Base-by-base conservation (phyloP, 257 asterid genomes). In the Echium plantagineum region DNA sequence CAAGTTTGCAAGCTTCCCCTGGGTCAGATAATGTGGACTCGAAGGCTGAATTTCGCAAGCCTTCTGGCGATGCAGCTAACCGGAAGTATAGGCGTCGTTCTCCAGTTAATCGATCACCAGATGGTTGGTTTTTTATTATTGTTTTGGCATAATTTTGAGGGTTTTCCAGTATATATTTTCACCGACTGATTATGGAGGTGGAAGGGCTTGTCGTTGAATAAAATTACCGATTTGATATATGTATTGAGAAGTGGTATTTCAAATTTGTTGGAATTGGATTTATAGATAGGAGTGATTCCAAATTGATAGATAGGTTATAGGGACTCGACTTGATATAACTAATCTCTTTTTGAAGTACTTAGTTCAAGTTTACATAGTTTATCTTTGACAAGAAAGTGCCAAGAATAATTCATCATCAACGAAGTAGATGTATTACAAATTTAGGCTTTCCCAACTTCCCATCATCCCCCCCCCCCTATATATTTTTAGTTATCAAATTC, bases 21-120 rank as follows among this genome's bases (percentile, higher is more conserved):
- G 65, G 67, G 63, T 69, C 51, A 69, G 89, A 80, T 19, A 69
- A 65, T 52, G 70, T 53, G 60, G 89, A 85, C 63, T 52, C 77
- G 15, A 80, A 70, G 72, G 72, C 84, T 5, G 85, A 82, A 47
- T 91, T 91, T 72, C 86, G 95, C 71, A 91, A 83, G 94, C 95
- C 86, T 17, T 49, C 73, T 5, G 82, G 65, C 66, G 98, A 87
- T 67, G 82, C 93, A 5, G 80, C 73, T 67, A 73, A 67, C 64
- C 71, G 98, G 80, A 85, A 82, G 75, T 91, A 91, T 77, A 72
- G 98, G 77, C 96, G 94, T 56, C 83, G 94, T 52, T 85, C 96
- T 75, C 89, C 96, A 17, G 61, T 57, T 7, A 80, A 71, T 21
- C 84, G 83, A 58, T 87, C 95, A 48, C 72, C 96, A 3, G 94